These are phyloP conservation scores for Remersonia thermophila DNA, from an alignment of 2,329 filamentous ascomycete genomes.

Conservation along the genomic window DNA sequence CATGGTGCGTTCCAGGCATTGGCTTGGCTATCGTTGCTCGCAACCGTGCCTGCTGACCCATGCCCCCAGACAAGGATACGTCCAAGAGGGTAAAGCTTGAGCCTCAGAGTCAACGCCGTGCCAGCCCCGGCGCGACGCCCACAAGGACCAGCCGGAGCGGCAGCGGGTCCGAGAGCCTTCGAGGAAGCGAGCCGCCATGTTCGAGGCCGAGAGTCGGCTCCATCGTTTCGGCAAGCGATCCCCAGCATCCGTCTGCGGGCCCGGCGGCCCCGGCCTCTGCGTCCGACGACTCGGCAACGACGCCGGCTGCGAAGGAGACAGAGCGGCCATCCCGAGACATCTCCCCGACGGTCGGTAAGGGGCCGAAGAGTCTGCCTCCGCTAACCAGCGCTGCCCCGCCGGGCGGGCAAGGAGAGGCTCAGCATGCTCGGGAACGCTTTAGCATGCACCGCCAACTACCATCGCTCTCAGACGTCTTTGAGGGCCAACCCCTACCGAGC, in stretches of 20 bases:
- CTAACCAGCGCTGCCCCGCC: conserved; percentile 18
- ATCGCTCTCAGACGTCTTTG: conserved; percentile 36
- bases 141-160: conserved; percentile 27
- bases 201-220: conserved; percentile 36
- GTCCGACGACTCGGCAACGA: conserved; percentile 31
- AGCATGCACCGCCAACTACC: conserved; percentile 28
- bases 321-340: conserved; percentile 22
- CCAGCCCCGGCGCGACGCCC: conserved; percentile 30
- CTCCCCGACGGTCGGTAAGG: conserved; percentile 19
- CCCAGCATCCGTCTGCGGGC: conserved; percentile 30
- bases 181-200: conserved; percentile 37
- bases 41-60: not conserved
- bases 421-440: conserved; percentile 20
- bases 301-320: conserved; percentile 28
- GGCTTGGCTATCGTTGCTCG: not conserved
- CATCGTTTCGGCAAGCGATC: conserved; percentile 33
- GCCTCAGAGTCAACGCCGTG: conserved; percentile 22
- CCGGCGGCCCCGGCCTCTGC: conserved; percentile 25
- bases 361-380: conserved; percentile 12
- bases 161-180: conserved; percentile 36
- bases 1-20: conserved; percentile 33
- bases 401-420: conserved; percentile 15
- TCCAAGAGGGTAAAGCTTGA: conserved; percentile 40
- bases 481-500: conserved; percentile 20
- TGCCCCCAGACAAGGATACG: conserved; percentile 31